Evolutionary conservation across 352 stramenopile genomes (phyloP).

Genomic region (Pythium grandisporangium): DNA sequence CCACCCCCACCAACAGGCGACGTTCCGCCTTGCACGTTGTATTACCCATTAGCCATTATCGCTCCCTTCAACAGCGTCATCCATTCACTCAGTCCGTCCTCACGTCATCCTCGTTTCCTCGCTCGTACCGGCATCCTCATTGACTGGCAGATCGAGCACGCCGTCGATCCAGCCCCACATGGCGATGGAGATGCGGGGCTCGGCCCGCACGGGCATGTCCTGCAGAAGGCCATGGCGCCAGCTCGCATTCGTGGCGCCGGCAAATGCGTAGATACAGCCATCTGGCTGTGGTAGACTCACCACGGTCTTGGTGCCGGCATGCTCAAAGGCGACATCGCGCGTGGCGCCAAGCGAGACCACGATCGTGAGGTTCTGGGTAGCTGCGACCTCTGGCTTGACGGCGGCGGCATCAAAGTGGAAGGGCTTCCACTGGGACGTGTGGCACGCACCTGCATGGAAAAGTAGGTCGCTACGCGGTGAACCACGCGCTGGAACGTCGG

Average conservation of each 20-base stretch:
- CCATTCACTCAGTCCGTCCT: too few relatives aligned
- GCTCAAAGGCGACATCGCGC: slow-evolving; percentile 88
- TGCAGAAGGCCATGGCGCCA: slow-evolving; percentile 91
- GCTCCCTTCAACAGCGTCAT: too few relatives aligned
- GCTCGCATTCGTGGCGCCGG: slow-evolving; percentile 89
- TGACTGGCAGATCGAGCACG: slow-evolving; percentile 34
- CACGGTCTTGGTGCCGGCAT: slow-evolving; percentile 69
- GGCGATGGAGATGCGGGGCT: slow-evolving; percentile 92
- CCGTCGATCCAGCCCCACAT: slow-evolving; percentile 86
- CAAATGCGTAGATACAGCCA: slow-evolving; percentile 89
- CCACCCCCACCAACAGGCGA: too few relatives aligned
- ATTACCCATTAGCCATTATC: too few relatives aligned
- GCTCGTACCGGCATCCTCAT: neutral
- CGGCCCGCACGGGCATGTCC: slow-evolving; percentile 71
- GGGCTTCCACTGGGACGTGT: slow-evolving; percentile 90
- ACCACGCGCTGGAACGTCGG: slow-evolving; percentile 79
- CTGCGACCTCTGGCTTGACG: slow-evolving; percentile 90
- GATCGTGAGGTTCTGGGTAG: slow-evolving; percentile 93
- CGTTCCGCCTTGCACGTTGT: too few relatives aligned
- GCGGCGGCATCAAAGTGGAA: slow-evolving; percentile 91
- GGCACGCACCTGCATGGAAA: slow-evolving; percentile 81
- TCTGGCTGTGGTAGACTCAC: slow-evolving; percentile 92
- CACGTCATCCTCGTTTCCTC: neutral
- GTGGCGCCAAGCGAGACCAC: slow-evolving; percentile 89
- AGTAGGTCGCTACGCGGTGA: slow-evolving; percentile 81